Evolutionary conservation across 495 filamentous ascomycete species (phyloP).

Genomic region (Neurospora discreta): DNA sequence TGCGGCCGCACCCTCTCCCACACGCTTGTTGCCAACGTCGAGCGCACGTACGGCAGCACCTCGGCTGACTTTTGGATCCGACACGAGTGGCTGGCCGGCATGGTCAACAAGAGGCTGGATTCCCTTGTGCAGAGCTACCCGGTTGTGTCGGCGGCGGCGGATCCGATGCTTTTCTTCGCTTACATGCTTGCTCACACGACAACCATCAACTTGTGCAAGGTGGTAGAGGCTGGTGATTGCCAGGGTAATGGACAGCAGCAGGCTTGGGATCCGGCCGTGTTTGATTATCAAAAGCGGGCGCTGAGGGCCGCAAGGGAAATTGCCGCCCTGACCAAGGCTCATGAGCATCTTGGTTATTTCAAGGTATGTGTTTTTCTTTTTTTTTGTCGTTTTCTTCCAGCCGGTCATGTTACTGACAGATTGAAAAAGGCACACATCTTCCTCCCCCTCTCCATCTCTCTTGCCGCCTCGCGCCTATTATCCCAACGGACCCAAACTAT

Average conservation of each 20-base stretch:
- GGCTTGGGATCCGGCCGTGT: constrained; percentile 5
- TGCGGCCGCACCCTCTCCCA: constrained; percentile 37
- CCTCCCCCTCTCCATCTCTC: constrained; percentile 13
- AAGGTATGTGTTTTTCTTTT: constrained; percentile 19
- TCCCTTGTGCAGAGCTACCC: constrained; percentile 23
- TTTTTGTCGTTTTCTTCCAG: neutral
- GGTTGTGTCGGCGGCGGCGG: constrained; percentile 22
- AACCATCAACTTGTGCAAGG: constrained; percentile 30
- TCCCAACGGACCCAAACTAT: neutral
- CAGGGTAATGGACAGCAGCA: neutral
- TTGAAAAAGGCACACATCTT: constrained; percentile 17
- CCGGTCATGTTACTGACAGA: neutral
- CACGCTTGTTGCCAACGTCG: constrained; percentile 23
- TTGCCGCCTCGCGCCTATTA: constrained; percentile 10
- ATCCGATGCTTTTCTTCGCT: constrained; percentile 35
- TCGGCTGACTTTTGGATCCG: constrained; percentile 32
- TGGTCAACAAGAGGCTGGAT: constrained; percentile 28
- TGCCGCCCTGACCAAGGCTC: constrained; percentile 26
- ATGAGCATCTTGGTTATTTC: constrained; percentile 34
- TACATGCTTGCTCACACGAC: constrained; percentile 36
- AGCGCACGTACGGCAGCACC: constrained; percentile 7
- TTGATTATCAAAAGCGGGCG: constrained; percentile 24
- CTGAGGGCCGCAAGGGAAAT: constrained; percentile 30
- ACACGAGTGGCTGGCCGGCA: constrained; percentile 39
- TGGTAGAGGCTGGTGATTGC: constrained; percentile 12